Conservation (phyloP, 2,329 filamentous ascomycete species). For the Scytalidium sp. region DNA sequence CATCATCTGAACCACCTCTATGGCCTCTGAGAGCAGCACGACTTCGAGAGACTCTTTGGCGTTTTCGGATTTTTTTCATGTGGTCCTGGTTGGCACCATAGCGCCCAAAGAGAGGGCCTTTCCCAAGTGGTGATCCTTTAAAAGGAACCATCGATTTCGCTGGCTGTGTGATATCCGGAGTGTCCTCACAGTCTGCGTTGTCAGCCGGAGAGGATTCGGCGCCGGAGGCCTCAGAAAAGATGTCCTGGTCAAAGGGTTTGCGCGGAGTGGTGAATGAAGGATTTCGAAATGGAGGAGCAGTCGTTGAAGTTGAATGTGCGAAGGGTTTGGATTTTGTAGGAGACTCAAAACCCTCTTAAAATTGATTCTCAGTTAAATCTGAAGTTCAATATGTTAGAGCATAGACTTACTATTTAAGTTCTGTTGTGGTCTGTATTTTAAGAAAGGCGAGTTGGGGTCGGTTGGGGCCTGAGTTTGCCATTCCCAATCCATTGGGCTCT, state of each 20-base stretch:
- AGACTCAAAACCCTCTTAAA: slow-evolving; percentile 27
- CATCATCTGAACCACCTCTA: slow-evolving; percentile 34
- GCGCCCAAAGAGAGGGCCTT: slow-evolving; percentile 37
- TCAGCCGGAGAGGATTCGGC: slow-evolving; percentile 58
- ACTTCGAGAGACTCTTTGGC: slow-evolving; percentile 42
- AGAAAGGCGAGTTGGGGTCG: slow-evolving; percentile 61
- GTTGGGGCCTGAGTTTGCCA: slow-evolving; percentile 56
- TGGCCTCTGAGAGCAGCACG: slow-evolving; percentile 30
- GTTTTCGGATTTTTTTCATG: slow-evolving; percentile 46
- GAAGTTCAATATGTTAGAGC: not conserved
- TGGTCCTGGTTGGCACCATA: slow-evolving; percentile 42
- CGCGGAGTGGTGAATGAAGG: slow-evolving; percentile 63
- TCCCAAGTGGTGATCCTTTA: slow-evolving; percentile 44
- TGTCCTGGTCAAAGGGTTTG: slow-evolving; percentile 50
- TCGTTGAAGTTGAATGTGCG: slow-evolving; percentile 42
- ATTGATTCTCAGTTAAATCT: slow-evolving; percentile 5
- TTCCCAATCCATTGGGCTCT: slow-evolving; percentile 66
- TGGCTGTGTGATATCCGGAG: slow-evolving; percentile 49
- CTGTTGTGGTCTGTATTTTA: slow-evolving; percentile 40
- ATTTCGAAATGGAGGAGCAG: slow-evolving; percentile 54
- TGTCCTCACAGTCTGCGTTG: slow-evolving; percentile 45
- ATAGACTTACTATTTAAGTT: slow-evolving; percentile 21
- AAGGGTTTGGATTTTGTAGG: slow-evolving; percentile 38
- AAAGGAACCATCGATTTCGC: slow-evolving; percentile 51
- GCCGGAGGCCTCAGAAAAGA: slow-evolving; percentile 53